These are phyloP conservation scores for Hypoxylon sp. DNA, from an alignment of 2,329 filamentous ascomycete species.

Conservation along the genomic window DNA sequence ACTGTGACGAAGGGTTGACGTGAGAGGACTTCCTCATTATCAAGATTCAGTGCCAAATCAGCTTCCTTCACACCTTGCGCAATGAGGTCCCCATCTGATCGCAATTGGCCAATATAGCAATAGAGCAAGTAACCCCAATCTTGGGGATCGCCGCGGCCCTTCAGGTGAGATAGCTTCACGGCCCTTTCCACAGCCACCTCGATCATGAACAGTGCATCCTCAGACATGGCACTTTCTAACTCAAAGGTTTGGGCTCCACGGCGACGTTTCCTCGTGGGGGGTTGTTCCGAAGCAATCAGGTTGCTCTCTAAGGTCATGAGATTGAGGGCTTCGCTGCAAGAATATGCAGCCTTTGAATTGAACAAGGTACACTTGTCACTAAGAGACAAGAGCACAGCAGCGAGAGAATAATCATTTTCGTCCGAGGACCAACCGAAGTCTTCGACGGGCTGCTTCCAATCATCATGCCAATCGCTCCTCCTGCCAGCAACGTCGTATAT, in stretches of 20 bases:
- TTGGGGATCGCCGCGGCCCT: not conserved
- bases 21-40: conserved; percentile 13
- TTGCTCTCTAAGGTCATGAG: not conserved
- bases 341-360: not conserved
- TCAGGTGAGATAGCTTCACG: not conserved
- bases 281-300: not conserved
- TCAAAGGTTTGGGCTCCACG: not conserved
- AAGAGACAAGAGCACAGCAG: not conserved
- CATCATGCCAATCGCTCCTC: conserved; percentile 56
- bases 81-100: conserved; percentile 38
- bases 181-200: not conserved
- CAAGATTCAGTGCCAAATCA: not conserved
- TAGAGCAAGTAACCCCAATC: conserved; percentile 45
- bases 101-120: conserved; percentile 40
- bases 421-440: conserved; percentile 5
- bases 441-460: not conserved
- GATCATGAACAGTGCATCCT: not conserved
- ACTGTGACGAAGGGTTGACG: conserved; percentile 43
- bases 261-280: not conserved
- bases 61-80: conserved; percentile 34
- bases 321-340: not conserved
- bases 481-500: conserved; percentile 62
- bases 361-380: not conserved
- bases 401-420: not conserved
- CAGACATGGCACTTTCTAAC: not conserved